phyloP scores from a whole-genome alignment of 2,329 filamentous ascomycete genomes.

The Alternaria triticina region DNA sequence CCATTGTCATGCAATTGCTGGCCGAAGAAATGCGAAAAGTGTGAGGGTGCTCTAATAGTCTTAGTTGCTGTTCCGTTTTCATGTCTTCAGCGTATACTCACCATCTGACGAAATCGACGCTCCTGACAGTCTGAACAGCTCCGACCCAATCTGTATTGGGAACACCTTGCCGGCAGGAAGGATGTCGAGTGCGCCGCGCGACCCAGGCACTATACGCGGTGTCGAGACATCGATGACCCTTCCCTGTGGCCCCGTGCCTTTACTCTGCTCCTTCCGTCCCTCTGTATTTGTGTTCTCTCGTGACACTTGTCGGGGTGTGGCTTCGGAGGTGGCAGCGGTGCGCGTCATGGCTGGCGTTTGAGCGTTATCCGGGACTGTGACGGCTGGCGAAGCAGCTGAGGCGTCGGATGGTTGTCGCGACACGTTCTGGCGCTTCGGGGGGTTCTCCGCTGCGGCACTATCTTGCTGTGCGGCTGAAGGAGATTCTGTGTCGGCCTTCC shows the following conservation, averaged over 20 bases:
- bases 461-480: conserved; percentile 34
- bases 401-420: conserved; percentile 42
- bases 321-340: conserved; percentile 21
- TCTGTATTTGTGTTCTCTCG: conserved; percentile 24
- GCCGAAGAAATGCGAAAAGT: conserved; percentile 93
- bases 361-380: conserved; percentile 19
- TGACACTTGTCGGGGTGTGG: conserved; percentile 12
- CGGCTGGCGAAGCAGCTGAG: conserved; percentile 32
- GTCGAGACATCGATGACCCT: conserved; percentile 44
- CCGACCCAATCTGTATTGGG: conserved; percentile 72
- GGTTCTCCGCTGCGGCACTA: conserved; percentile 23
- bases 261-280: conserved; percentile 34
- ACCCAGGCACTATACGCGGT: conserved; percentile 37
- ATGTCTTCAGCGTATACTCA: conserved; percentile 50
- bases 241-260: conserved; percentile 43
- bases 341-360: conserved; percentile 30
- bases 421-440: conserved; percentile 42
- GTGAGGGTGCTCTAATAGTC: conserved; percentile 79
- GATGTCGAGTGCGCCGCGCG: conserved; percentile 46
- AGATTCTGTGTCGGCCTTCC: conserved; percentile 45
- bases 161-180: conserved; percentile 75
- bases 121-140: conserved; percentile 72
- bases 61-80: conserved; percentile 49
- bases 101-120: conserved; percentile 75
- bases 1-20: conserved; percentile 75